These are phyloP conservation scores for Tuber brumale DNA, from an alignment of 495 filamentous ascomycete species.

Conservation along the genomic window DNA sequence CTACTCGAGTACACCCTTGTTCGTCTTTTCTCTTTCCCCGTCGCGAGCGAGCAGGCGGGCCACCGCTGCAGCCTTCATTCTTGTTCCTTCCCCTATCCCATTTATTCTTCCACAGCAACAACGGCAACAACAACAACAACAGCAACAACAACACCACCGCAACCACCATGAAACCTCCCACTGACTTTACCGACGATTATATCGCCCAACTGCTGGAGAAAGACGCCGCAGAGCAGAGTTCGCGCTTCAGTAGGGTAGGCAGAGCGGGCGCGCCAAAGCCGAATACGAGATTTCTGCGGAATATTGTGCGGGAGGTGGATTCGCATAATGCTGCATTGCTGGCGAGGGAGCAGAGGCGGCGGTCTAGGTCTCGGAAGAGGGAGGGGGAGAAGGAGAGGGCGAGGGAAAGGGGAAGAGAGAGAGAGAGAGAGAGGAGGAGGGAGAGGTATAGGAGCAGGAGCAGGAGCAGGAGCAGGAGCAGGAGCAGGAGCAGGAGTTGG, in stretches of 20 bases:
- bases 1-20: neutral
- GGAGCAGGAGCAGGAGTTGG: conserved; percentile 20
- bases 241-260: conserved; percentile 42
- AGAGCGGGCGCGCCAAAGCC: conserved; percentile 56
- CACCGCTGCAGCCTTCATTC: neutral
- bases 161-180: conserved; percentile 10
- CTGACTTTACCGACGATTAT: conserved; percentile 59
- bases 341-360: conserved; percentile 49
- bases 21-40: neutral
- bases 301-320: conserved; percentile 82
- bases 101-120: neutral
- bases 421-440: neutral
- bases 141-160: neutral
- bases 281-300: conserved; percentile 80
- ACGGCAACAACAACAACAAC: neutral
- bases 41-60: neutral
- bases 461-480: conserved; percentile 17
- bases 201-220: conserved; percentile 65
- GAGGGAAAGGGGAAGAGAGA: neutral
- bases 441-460: neutral
- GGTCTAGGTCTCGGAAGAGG: neutral
- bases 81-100: no score
- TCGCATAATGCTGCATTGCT: conserved; percentile 81
- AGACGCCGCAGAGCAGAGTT: conserved; percentile 66
- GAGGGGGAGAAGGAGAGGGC: conserved; percentile 8